Base-by-base conservation (phyloP, 352 stramenopile genomes). In the Elongisporangium prolatum region DNA sequence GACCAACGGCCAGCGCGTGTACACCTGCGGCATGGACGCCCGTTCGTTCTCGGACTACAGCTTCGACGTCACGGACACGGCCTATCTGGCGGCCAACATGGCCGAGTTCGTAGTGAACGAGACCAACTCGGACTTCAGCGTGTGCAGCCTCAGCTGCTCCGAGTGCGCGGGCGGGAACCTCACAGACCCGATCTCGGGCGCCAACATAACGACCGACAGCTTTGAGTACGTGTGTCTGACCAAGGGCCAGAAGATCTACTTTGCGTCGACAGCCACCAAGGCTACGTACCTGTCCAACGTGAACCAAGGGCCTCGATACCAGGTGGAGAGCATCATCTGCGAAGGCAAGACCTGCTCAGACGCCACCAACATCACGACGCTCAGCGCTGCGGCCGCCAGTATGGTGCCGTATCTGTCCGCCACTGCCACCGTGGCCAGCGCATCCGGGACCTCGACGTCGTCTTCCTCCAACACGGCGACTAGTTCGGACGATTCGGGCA, bases 191-290 rank as follows among this genome's bases (percentile, higher is more conserved):
- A 69, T 93, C 50, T 77, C 78, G 21, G 84, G 84, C 22, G 72
- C 74, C 48, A 54, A 61, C 13, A 65, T 93, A 48, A 82, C 75
- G 4, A 61, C 60, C 9, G 61, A 71, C 52, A 91, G 85, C 62
- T 91, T 77, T 63, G 71, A 86, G 47, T 88, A 80, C 50, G 71
- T 92, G 25, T 94, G 84, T 60, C 58, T 94, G 21, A 63, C 59
- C 13, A 88, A 88, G 40, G 84, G 78, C 55, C 84, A 94, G 68
- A 94, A 92, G 71, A 79, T 94, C 56, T 94, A 91, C 71, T 94
- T 94, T 56, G 73, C 78, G 21, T 91, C 82, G 20, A 72, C 88
- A 50, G 62, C 59, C 28, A 88, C 69, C 56, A 88, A 87, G 67
- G 75, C 77, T 49, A 51, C 69, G 61, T 94, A 91, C 68, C 59